Percentiles rank a stretch among this genome's conserved stretches.
These are phyloP conservation scores for Scutellaria galericulata DNA, from an alignment of 257 asterid genomes.

Conservation along the genomic window DNA sequence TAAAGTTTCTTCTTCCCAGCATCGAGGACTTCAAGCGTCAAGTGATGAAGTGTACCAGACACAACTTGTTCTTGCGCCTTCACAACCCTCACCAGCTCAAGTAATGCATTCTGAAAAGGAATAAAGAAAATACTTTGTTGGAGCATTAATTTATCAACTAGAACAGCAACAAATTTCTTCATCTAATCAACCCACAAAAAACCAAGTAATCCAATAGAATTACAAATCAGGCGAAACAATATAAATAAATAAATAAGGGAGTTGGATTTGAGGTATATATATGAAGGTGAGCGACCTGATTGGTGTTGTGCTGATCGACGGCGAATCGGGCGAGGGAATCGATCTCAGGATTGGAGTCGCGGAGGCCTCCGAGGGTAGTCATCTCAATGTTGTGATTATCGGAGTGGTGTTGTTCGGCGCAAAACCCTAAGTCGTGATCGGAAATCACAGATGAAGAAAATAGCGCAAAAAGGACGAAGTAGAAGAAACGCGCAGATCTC, in stretches of 20 bases:
- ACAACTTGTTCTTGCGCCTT: slow-evolving; percentile 82
- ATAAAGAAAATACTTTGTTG: not conserved
- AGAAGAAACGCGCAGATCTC: slow-evolving; percentile 13
- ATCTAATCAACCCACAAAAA: not conserved
- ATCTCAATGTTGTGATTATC: slow-evolving; percentile 33
- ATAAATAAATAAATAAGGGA: not conserved
- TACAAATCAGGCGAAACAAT: not conserved
- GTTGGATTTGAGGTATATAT: no score
- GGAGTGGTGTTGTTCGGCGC: slow-evolving; percentile 29
- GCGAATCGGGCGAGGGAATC: slow-evolving; percentile 77
- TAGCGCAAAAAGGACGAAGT: not conserved
- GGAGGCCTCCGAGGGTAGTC: slow-evolving; percentile 70
- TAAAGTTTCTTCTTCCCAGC: slow-evolving; percentile 75
- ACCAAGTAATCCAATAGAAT: not conserved
- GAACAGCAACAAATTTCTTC: not conserved
- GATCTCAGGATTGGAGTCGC: slow-evolving; percentile 54
- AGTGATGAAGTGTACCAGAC: slow-evolving; percentile 76
- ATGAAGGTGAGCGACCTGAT: slow-evolving; percentile 46
- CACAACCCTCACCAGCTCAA: slow-evolving; percentile 84
- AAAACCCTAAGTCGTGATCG: slow-evolving; percentile 44
- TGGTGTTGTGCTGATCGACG: slow-evolving; percentile 69
- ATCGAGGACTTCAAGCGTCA: slow-evolving; percentile 81
- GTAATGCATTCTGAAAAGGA: slow-evolving; percentile 56
- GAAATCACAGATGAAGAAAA: slow-evolving; percentile 22
- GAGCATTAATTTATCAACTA: not conserved